Evolutionary conservation across 805 yeast genomes (phyloP), one percentile per base, ranked within the genome.

Genomic region (Candida xiaguanensis): DNA sequence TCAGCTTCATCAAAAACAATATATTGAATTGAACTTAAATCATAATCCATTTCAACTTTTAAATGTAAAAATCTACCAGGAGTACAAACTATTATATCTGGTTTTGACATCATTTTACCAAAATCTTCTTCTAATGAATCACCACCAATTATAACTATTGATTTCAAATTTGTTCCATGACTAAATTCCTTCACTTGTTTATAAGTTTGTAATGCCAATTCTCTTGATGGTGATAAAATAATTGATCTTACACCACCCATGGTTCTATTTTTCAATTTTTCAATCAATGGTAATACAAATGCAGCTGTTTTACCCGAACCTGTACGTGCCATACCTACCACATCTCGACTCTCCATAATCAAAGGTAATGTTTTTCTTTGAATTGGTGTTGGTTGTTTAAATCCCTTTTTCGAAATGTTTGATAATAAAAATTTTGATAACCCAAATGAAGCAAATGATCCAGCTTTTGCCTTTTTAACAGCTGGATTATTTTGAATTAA

Each of bases 261-360:
- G 31, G 85, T 78, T 58, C 91, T 97, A 2, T 79, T 62, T 59
- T 86, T 87, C 50, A 91, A 71, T 55, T 77, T 82, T 52, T 93
- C 97, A 47, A 93, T 73, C 69, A 93, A 72, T 3, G 99, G 99
- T 39, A 93, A 65, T 15, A 87, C 76, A 58, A 93, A 93, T 1
- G 99, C 98, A 7, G 99, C 99, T 0, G 99, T 93, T 58, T 93
- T 93, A 72, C 99, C 99, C 18, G 96, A 86, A 53, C 99, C 99
- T 0, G 99, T 93, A 56, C 99, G 77, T 12, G 99, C 99, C 99
- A 93, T 93, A 57, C 97, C 99, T 12, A 93, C 99, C 30, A 93
- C 95, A 64, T 93, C 99, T 55, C 95, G 74, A 40, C 80, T 84
- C 34, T 85, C 87, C 67, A 93, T 68, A 43, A 93, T 82, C 40